Evolutionary conservation across 2,329 filamentous ascomycete species (phyloP).

Genomic region (Diplodia corticola): DNA sequence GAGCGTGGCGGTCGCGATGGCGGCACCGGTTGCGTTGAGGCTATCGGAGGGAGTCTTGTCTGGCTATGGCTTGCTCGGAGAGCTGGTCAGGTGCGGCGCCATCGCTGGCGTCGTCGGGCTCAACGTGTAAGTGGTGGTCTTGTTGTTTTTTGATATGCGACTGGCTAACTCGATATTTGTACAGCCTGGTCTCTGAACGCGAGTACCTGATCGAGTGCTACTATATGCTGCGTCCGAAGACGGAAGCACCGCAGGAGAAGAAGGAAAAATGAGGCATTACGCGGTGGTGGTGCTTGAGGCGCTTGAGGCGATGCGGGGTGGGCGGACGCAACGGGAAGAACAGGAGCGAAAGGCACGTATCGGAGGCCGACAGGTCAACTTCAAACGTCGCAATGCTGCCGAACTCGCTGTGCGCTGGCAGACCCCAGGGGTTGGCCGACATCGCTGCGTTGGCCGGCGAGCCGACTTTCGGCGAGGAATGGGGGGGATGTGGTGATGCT

Average conservation of each 20-base stretch:
- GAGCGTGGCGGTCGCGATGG: slow-evolving; percentile 39
- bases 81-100: slow-evolving; percentile 41
- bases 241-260: slow-evolving; percentile 10
- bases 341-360: neutral
- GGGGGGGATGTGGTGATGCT: neutral
- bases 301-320: neutral
- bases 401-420: slow-evolving; percentile 7
- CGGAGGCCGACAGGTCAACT: neutral
- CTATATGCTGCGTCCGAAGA: slow-evolving; percentile 31
- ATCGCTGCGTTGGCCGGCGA: neutral
- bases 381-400: slow-evolving; percentile 16
- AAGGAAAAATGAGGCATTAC: slow-evolving; percentile 4
- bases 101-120: slow-evolving; percentile 40
- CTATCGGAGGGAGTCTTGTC: slow-evolving; percentile 31
- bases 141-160: neutral
- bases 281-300: neutral
- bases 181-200: slow-evolving; percentile 34
- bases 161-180: neutral
- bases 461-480: slow-evolving; percentile 17
- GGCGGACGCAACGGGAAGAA: neutral
- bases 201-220: slow-evolving; percentile 38
- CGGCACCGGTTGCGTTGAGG: slow-evolving; percentile 41
- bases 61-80: slow-evolving; percentile 44
- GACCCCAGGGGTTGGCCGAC: neutral
- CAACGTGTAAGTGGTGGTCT: slow-evolving; percentile 37